Evolutionary conservation across 2,329 filamentous ascomycete genomes (phyloP).

Genomic region (Alternaria atra): DNA sequence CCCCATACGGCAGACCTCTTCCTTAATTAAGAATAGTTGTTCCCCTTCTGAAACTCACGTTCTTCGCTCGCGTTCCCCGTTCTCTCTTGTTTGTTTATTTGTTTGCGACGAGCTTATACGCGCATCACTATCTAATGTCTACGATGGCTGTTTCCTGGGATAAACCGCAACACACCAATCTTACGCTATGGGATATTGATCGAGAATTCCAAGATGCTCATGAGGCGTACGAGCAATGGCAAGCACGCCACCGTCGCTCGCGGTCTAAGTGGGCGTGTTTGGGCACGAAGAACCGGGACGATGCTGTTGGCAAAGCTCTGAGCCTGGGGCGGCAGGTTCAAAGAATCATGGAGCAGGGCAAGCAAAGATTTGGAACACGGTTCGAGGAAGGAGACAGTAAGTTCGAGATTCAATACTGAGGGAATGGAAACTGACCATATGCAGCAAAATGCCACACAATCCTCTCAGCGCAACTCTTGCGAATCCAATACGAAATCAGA

Average conservation of each 20-base stretch:
- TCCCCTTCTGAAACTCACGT: constrained; percentile 12
- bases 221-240: constrained; percentile 46
- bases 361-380: constrained; percentile 35
- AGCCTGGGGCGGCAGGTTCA: constrained; percentile 39
- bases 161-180: constrained; percentile 41
- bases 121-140: constrained; percentile 17
- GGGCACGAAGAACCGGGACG: constrained; percentile 33
- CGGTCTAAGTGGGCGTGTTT: constrained; percentile 41
- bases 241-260: constrained; percentile 29
- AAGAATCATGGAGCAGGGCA: constrained; percentile 38
- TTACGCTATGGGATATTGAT: constrained; percentile 49
- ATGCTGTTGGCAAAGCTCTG: constrained; percentile 38
- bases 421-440: constrained; percentile 20
- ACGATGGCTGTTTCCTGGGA: constrained; percentile 33
- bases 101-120: constrained; percentile 9
- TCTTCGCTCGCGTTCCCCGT: constrained; percentile 7
- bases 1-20: constrained; percentile 12
- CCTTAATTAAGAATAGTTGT: constrained; percentile 16
- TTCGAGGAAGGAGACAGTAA: constrained; percentile 48
- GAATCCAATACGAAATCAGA: constrained; percentile 46
- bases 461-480: constrained; percentile 43
- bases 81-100: constrained; percentile 8
- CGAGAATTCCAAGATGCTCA: constrained; percentile 46
- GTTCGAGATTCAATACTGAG: not conserved
- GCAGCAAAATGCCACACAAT: constrained; percentile 43